Percentiles rank a stretch among this genome's conserved stretches.
Evolutionary conservation across 345 rosid species (phyloP).

Genomic region (Citrus glauca): DNA sequence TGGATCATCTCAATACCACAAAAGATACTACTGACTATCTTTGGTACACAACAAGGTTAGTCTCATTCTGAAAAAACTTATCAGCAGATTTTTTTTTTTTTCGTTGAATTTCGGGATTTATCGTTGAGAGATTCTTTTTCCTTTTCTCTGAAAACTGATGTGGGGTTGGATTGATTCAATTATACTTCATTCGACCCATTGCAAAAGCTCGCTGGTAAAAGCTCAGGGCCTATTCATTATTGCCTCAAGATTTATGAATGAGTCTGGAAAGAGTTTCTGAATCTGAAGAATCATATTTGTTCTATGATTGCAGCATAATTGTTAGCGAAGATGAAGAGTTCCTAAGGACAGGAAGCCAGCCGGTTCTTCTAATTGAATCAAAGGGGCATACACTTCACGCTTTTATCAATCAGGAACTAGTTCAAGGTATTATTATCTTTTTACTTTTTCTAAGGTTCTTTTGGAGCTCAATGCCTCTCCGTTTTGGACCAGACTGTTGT

Average conservation of each 20-base stretch:
- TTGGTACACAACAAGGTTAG: slow-evolving; percentile 94
- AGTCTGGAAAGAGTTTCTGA: background rate
- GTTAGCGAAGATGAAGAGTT: slow-evolving; percentile 52
- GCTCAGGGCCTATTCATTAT: background rate
- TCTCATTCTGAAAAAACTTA: background rate
- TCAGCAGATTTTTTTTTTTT: background rate
- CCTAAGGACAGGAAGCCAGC: slow-evolving; percentile 50
- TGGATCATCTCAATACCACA: slow-evolving; percentile 86
- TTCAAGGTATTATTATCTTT: slow-evolving; percentile 38
- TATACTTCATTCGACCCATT: no score
- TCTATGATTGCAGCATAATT: slow-evolving; percentile 43
- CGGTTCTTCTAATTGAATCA: slow-evolving; percentile 74
- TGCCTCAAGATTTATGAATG: background rate
- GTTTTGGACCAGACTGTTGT: background rate
- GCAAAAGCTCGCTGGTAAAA: no score
- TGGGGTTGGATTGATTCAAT: background rate
- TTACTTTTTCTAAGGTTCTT: background rate
- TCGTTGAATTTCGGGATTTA: background rate
- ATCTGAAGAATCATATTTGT: background rate
- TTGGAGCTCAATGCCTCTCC: background rate
- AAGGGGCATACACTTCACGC: slow-evolving; percentile 89
- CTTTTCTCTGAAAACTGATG: background rate
- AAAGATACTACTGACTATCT: slow-evolving; percentile 87
- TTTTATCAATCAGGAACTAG: slow-evolving; percentile 68
- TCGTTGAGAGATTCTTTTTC: background rate